A percentile compares a stretch with the other conserved stretches of the same genome.
Conservation (phyloP, 805 yeast genomes). For the Wickerhamomyces alni region DNA sequence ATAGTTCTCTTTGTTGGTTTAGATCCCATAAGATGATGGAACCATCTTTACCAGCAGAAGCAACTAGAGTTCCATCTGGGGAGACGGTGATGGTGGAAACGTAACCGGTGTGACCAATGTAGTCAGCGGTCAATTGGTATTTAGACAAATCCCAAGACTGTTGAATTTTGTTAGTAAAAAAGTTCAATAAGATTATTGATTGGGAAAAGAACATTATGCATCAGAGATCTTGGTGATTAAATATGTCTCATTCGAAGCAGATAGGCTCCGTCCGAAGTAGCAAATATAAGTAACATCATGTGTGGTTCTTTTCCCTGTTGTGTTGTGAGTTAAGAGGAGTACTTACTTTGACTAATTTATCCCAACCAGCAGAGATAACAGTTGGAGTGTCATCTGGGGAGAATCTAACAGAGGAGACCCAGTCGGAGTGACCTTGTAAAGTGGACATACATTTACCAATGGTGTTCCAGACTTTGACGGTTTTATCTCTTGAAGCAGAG, state of each 20-base stretch:
- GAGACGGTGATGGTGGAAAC: conserved; percentile 94
- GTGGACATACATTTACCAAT: conserved; percentile 95
- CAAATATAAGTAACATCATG: conserved; percentile 89
- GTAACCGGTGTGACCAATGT: conserved; percentile 99
- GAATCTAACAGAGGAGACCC: conserved; percentile 98
- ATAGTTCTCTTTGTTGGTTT: conserved; percentile 75
- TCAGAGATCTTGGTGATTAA: conserved; percentile 99
- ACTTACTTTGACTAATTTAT: conserved; percentile 98
- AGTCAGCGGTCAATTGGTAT: conserved; percentile 87
- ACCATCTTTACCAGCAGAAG: conserved; percentile 99
- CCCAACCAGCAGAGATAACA: conserved; percentile 98
- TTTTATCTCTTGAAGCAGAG: conserved; percentile 98
- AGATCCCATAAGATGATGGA: conserved; percentile 97
- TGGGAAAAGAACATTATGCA: conserved; percentile 21
- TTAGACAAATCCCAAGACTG: conserved; percentile 93
- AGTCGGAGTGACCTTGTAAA: conserved; percentile 93
- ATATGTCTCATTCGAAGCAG: conserved; percentile 88
- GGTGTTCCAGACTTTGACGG: conserved; percentile 99
- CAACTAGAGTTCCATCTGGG: conserved; percentile 99
- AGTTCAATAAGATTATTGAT: background rate
- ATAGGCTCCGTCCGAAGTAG: conserved; percentile 92
- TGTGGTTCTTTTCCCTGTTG: background rate
- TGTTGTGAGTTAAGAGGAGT: conserved; percentile 7
- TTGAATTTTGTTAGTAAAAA: background rate
- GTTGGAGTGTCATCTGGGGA: conserved; percentile 77